Evolutionary conservation across 2,329 filamentous ascomycete genomes (phyloP), one percentile per base, ranked within the genome.

Genomic region (Exophiala oligosperma): DNA sequence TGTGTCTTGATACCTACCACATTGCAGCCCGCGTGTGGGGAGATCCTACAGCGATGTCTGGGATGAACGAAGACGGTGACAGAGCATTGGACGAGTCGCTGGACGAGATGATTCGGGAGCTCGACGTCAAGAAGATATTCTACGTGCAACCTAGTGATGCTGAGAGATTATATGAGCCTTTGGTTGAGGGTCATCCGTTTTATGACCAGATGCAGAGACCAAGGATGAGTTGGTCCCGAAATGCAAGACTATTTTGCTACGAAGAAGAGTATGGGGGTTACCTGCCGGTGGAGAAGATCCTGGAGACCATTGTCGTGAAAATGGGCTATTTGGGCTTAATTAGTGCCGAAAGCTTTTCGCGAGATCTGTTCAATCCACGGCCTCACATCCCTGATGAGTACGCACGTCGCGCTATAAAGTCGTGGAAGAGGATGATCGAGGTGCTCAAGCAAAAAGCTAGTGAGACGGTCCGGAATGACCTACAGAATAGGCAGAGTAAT

Each of bases 171-270:
- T 65, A 71, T 0, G 66, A 75, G n/a, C 88, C 88, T 0, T 72
- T 92, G 9, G 66, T 79, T 2, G 69, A 77, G 26, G 79, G 77
- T 0, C 86, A 89, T 68, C 70, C 76, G 3, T 87, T 83, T 64
- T 81, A 87, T 72, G 75, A 81, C 3, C 70, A 77, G 0, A 79
- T 76, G 3, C 86, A 88, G 71, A 81, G 80, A 12, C 69, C 82
- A 2, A 74, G 86, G 3, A 92, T 92, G 90, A 90, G 81, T 68
- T 93, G 90, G 90, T 89, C 84, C 40, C 76, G 90, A n/a, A 92
- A 91, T 69, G 89, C 86, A 61, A 77, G 90, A n/a, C 71, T 89
- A 2, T 91, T 89, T 67, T 83, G 87, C 61, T 85, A 88, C 64
- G 75, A 87, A 69, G 72, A 80, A 69, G 74, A 84, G 3, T 4